phyloP scores from a whole-genome alignment of 2,329 filamentous ascomycete species.

The Hypomyces perniciosus region DNA sequence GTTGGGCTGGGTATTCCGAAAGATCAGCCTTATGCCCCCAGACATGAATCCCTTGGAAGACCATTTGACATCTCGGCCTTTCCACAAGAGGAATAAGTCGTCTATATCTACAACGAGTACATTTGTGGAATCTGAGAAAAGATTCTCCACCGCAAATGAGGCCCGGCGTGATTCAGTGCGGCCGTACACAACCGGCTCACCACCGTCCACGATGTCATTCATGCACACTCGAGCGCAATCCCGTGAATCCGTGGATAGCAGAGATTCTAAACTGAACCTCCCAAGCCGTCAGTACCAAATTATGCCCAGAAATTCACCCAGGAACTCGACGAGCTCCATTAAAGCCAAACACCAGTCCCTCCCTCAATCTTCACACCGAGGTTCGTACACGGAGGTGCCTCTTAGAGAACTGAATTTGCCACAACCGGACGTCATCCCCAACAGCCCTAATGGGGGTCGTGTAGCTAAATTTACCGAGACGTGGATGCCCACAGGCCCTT shows the following conservation, averaged over 20 bases:
- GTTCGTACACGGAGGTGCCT: constrained; percentile 46
- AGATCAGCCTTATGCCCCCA: constrained; percentile 75
- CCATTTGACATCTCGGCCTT: constrained; percentile 65
- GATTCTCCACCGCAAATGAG: constrained; percentile 40
- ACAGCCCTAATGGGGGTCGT: constrained; percentile 28
- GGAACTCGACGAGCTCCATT: constrained; percentile 37
- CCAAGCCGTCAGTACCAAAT: constrained; percentile 52
- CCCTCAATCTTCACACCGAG: constrained; percentile 29
- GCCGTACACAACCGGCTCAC: constrained; percentile 39
- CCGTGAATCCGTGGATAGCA: constrained; percentile 48
- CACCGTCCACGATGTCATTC: constrained; percentile 63
- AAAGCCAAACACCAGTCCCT: constrained; percentile 44
- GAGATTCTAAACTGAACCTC: constrained; percentile 49
- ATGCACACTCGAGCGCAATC: constrained; percentile 68
- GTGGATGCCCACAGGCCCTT: constrained; percentile 49
- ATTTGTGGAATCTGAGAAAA: constrained; percentile 47
- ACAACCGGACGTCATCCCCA: constrained; percentile 19
- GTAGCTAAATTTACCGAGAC: constrained; percentile 46
- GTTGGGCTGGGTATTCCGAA: constrained; percentile 71
- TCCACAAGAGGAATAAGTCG: constrained; percentile 69
- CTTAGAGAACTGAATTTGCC: constrained; percentile 33
- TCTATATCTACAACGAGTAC: constrained; percentile 44
- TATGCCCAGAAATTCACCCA: constrained; percentile 35
- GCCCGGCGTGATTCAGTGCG: constrained; percentile 37
- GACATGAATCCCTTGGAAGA: constrained; percentile 94